Evolutionary conservation across 257 asterid species (phyloP), one percentile per base, ranked within the genome.

Genomic region (Scutellaria baicalensis): DNA sequence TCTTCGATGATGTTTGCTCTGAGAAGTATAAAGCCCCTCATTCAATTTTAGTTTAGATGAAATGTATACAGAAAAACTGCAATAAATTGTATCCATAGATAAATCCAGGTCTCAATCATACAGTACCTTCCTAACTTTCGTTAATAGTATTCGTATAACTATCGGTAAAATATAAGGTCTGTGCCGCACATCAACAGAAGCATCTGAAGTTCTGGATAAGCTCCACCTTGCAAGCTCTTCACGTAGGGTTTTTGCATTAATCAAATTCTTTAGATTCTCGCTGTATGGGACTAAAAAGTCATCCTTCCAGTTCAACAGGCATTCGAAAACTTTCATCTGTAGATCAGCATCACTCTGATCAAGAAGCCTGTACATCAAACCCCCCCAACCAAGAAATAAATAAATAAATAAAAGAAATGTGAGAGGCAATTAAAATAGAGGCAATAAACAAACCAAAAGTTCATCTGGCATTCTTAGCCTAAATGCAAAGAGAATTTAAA

Each of bases 151-250:
- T 18, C 89, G 86, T 76, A 89, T 77, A 75, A 89, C 88, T 63
- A 91, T 73, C 57, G 96, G 99, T 73, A 89, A 84, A 82, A 91
- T 74, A 81, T 68, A 58, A 79, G 71, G 54, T 80, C 97, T 87
- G 77, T 93, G 96, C 44, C 69, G 75, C 62, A 51, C 79, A 74
- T 89, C 89, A 62, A 93, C 82, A 68, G 87, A 61, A 78, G 71
- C 57, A 45, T 62, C 70, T 10, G 97, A 82, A 20, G 80, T 83
- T 74, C 84, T 87, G 35, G 95, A 93, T 71, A 93, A 75, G 82
- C 91, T 89, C 99, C 97, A 89, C 60, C 83, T 81, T 7, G 99
- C 84, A 68, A 93, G 91, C 84, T 89, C 96, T 72, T 93, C 97
- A 76, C 92, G 80, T 68, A 93, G 74, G 76, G 62, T 71, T 68